A percentile compares a stretch with the other conserved stretches of the same genome.
phyloP scores from a whole-genome alignment of 2,329 filamentous ascomycete genomes.

The Gnomoniopsis smithogilvyi region DNA sequence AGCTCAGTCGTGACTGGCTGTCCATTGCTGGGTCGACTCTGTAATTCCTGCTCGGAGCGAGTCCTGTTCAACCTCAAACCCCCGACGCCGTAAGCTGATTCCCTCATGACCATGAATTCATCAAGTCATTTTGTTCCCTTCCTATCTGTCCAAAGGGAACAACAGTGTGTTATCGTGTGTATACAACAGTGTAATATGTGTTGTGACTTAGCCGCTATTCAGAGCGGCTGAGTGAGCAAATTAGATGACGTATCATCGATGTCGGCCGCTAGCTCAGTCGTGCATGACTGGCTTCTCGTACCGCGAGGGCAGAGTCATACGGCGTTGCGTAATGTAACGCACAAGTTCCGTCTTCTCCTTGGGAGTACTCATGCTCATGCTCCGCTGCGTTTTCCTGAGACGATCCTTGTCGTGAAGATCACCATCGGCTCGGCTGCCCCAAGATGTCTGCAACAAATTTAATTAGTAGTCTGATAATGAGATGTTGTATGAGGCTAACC shows the following conservation, averaged over 20 bases:
- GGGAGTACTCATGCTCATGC: constrained; percentile 41
- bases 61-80: constrained; percentile 17
- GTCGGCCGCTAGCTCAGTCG: not conserved
- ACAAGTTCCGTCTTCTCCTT: constrained; percentile 39
- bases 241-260: not conserved
- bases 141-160: not conserved
- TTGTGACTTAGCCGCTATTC: not conserved
- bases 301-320: constrained; percentile 27
- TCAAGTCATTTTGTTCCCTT: constrained; percentile 13
- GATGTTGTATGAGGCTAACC: constrained; percentile 34
- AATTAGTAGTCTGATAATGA: constrained; percentile 7
- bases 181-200: not conserved
- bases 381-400: constrained; percentile 49
- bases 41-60: constrained; percentile 11
- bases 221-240: not conserved
- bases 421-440: constrained; percentile 90
- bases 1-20: constrained; percentile 1
- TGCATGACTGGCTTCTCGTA: constrained; percentile 20
- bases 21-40: not conserved
- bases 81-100: constrained; percentile 18
- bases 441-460: constrained; percentile 67
- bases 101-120: constrained; percentile 18
- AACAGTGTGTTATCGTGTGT: not conserved
- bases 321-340: constrained; percentile 41
- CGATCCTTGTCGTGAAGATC: constrained; percentile 77